These are phyloP conservation scores for Mycena alexandri DNA, from an alignment of 768 basidiomycete genomes.

Conservation along the genomic window DNA sequence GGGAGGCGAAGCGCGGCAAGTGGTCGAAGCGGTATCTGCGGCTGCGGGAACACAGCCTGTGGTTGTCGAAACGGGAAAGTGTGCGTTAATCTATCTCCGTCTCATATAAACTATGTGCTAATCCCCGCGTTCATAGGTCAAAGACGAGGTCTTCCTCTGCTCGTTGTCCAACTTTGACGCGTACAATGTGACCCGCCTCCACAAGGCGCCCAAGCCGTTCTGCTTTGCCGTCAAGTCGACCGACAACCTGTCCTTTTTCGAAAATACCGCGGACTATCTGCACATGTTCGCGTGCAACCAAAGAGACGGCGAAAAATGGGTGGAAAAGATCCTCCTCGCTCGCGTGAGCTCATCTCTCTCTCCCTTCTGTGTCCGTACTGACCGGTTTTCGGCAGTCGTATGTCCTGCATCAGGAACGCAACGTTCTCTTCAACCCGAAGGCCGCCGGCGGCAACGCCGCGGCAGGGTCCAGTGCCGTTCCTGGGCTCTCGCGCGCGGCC, in stretches of 20 bases:
- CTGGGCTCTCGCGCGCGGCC: constrained; percentile 53
- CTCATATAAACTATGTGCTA: constrained; percentile 16
- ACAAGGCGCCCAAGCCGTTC: constrained; percentile 88
- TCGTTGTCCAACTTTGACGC: constrained; percentile 91
- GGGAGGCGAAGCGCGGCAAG: constrained; percentile 92
- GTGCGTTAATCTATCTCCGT: constrained; percentile 56
- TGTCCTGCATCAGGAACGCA: constrained; percentile 83
- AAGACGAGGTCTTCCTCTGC: constrained; percentile 86
- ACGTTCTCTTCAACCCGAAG: constrained; percentile 69
- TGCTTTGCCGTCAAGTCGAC: constrained; percentile 91
- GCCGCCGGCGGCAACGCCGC: constrained; percentile 45
- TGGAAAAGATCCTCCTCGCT: constrained; percentile 84
- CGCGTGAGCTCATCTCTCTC: constrained; percentile 66
- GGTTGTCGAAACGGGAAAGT: constrained; percentile 90
- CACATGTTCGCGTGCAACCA: constrained; percentile 87
- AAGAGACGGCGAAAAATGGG: constrained; percentile 81
- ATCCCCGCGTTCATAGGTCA: constrained; percentile 66
- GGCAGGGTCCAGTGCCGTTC: constrained; percentile 32
- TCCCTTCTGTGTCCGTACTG: constrained; percentile 27
- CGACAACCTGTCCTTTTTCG: constrained; percentile 88
- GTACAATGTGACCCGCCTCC: constrained; percentile 80
- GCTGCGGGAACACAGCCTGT: constrained; percentile 87
- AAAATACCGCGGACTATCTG: constrained; percentile 88
- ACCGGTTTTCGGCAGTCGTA: constrained; percentile 69
- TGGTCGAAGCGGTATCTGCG: constrained; percentile 95